Percentiles rank a stretch among this genome's conserved stretches.
phyloP scores from a whole-genome alignment of 2,329 filamentous ascomycete genomes.

The Fusarium tuaranense region DNA sequence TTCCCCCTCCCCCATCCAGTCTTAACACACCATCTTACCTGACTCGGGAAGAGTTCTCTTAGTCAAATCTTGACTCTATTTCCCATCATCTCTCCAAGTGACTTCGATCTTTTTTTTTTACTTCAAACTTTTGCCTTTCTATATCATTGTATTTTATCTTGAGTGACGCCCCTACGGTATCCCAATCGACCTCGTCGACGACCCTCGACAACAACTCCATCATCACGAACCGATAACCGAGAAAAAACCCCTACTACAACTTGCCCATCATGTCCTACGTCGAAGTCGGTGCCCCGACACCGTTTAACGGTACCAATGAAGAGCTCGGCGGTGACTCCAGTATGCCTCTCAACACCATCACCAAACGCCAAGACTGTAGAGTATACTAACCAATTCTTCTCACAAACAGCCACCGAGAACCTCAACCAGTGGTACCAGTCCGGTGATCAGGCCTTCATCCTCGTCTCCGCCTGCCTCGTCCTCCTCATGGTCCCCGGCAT shows the following conservation, averaged over 20 bases:
- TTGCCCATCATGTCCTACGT: slow-evolving; percentile 66
- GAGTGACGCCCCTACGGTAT: background rate
- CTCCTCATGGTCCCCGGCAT: slow-evolving; percentile 97
- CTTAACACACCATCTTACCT: background rate
- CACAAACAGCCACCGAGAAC: slow-evolving; percentile 77
- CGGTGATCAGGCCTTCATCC: slow-evolving; percentile 94
- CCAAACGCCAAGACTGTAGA: background rate
- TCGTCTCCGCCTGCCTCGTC: slow-evolving; percentile 91
- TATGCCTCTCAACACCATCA: slow-evolving; percentile 58
- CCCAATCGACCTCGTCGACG: background rate
- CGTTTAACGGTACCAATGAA: slow-evolving; percentile 73
- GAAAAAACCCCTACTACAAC: background rate
- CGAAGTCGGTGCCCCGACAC: slow-evolving; percentile 67
- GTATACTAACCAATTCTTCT: slow-evolving; percentile 7
- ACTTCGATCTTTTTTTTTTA: background rate
- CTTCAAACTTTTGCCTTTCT: background rate
- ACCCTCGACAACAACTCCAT: slow-evolving; percentile 10
- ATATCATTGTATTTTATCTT: background rate
- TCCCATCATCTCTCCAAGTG: background rate
- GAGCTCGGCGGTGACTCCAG: slow-evolving; percentile 81
- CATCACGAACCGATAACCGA: slow-evolving; percentile 20
- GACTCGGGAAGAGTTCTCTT: background rate
- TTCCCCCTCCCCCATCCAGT: background rate
- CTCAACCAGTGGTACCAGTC: slow-evolving; percentile 95
- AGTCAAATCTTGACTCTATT: background rate